These are phyloP conservation scores for Kwoniella botswanensis DNA, from an alignment of 768 basidiomycete genomes.

Conservation along the genomic window DNA sequence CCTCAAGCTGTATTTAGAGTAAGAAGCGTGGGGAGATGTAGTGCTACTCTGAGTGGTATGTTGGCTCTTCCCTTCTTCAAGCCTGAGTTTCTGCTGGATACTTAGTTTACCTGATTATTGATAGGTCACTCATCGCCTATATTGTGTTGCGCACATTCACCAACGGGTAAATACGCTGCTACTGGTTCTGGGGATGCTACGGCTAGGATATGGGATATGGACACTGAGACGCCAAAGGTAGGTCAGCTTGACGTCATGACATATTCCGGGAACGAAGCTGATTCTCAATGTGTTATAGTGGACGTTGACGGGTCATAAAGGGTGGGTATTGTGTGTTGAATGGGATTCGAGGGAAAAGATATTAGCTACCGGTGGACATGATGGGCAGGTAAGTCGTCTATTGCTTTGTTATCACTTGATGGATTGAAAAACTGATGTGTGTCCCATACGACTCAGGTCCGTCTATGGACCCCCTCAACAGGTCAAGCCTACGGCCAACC, in stretches of 20 bases:
- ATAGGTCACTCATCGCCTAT: constrained; percentile 90
- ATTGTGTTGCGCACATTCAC: constrained; percentile 92
- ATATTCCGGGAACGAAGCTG: background rate
- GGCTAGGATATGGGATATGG: constrained; percentile 90
- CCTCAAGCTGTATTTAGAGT: constrained; percentile 96
- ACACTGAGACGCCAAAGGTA: constrained; percentile 83
- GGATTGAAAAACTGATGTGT: background rate
- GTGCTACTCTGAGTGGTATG: constrained; percentile 83
- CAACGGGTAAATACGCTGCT: constrained; percentile 85
- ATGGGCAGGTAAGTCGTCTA: constrained; percentile 72
- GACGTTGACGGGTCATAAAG: constrained; percentile 83
- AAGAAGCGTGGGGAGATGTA: constrained; percentile 90
- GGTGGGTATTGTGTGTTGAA: constrained; percentile 96
- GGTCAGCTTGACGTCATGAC: background rate
- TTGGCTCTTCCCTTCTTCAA: constrained; percentile 17
- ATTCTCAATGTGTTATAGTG: constrained; percentile 57
- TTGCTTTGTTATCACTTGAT: background rate
- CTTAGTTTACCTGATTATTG: background rate
- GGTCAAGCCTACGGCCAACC: constrained; percentile 88
- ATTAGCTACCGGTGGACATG: constrained; percentile 91
- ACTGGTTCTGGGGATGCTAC: constrained; percentile 95
- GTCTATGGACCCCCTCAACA: constrained; percentile 91
- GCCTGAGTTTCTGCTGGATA: background rate
- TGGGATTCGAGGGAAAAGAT: constrained; percentile 94
- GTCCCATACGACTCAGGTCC: constrained; percentile 61